Conservation (phyloP, 352 stramenopile species). For the Labyrinthula sp. region DNA sequence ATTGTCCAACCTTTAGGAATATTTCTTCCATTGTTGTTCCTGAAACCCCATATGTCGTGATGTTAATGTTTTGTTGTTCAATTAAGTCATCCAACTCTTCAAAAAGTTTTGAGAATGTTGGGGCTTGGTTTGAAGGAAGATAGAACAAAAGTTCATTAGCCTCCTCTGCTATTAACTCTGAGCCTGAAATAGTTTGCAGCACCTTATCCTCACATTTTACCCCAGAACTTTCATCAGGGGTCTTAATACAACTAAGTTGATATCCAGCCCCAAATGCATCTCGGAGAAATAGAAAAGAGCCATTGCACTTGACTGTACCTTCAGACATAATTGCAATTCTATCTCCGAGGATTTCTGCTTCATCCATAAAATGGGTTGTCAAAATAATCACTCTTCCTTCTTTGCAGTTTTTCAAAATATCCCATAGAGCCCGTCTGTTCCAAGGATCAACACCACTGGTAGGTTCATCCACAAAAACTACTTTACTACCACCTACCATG, state of each 20-base stretch:
- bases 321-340: conserved; percentile 37
- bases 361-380: conserved; percentile 42
- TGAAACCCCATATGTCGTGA: too few species aligned
- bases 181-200: too few species aligned
- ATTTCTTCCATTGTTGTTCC: too few species aligned
- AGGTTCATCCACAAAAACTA: conserved; percentile 37
- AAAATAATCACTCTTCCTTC: conserved; percentile 37
- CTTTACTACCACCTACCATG: too few species aligned
- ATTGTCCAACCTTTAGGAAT: too few species aligned
- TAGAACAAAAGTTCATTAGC: conserved; percentile 80
- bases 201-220: background rate
- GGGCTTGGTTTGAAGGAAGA: conserved; percentile 56
- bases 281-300: conserved; percentile 46
- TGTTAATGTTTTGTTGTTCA: conserved; percentile 32
- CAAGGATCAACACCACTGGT: conserved; percentile 36
- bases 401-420: conserved; percentile 39
- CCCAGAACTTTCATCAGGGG: too few species aligned
- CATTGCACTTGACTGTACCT: conserved; percentile 31
- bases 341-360: conserved; percentile 39
- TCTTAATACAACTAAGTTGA: conserved; percentile 31
- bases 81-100: conserved; percentile 43
- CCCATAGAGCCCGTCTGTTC: conserved; percentile 37
- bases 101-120: conserved; percentile 50
- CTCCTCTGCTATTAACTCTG: conserved; percentile 70
- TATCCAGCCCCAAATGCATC: conserved; percentile 55